A percentile compares a stretch with the other conserved stretches of the same genome.
These are phyloP conservation scores for Plenodomus tracheiphilus DNA, from an alignment of 2,329 filamentous ascomycete genomes.

Conservation along the genomic window DNA sequence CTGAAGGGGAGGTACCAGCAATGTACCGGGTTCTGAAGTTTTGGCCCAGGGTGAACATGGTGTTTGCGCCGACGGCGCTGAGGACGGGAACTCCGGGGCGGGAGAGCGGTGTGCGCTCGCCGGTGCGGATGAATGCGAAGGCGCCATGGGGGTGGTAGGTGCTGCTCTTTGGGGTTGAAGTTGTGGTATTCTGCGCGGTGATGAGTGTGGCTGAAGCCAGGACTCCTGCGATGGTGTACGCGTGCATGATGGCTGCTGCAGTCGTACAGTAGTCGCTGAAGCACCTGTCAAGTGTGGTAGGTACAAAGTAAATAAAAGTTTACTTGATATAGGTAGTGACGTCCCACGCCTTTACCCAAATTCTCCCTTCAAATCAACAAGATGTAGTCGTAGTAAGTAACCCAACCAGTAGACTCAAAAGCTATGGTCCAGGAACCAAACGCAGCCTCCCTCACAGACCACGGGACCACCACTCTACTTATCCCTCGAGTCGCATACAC, in stretches of 20 bases:
- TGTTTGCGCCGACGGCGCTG: slow-evolving; percentile 59
- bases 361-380: background rate
- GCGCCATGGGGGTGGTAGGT: slow-evolving; percentile 49
- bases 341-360: too few species aligned
- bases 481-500: background rate
- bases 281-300: too few species aligned
- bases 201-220: slow-evolving; percentile 31
- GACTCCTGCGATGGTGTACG: slow-evolving; percentile 22
- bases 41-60: slow-evolving; percentile 55
- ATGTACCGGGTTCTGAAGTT: slow-evolving; percentile 60
- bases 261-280: background rate
- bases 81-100: slow-evolving; percentile 41
- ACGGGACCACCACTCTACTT: slow-evolving; percentile 3
- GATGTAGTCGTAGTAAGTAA: background rate
- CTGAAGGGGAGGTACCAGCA: slow-evolving; percentile 15
- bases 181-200: slow-evolving; percentile 12
- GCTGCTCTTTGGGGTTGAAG: slow-evolving; percentile 1
- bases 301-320: too few species aligned
- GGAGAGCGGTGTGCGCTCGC: slow-evolving; percentile 57
- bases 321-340: too few species aligned
- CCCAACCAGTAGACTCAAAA: too few species aligned
- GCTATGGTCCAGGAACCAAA: too few species aligned
- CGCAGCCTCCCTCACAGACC: too few species aligned
- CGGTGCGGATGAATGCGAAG: slow-evolving; percentile 58
- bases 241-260: slow-evolving; percentile 28